Evolutionary conservation across 148 eudicot species (phyloP), one percentile per base, ranked within the genome.

Genomic region (Camellia japonica): DNA sequence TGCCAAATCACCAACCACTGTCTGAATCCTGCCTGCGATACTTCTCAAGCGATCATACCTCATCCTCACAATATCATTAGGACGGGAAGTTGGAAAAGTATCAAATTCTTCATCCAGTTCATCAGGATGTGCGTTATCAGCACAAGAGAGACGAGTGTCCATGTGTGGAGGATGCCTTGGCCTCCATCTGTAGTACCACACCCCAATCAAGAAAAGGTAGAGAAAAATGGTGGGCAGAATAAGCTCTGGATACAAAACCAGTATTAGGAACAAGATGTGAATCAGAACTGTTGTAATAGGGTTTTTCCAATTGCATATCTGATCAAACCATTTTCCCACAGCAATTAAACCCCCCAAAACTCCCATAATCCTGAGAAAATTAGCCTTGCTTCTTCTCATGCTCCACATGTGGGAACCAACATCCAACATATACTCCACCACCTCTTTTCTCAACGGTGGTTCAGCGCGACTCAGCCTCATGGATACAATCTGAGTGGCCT

Each of bases 311-410:
- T 79, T 72, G 44, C 82, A 79, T 59, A 79, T 79, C 76, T 79
- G 82, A 79, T 79, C 82, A 46, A 79, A 79, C 82, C 82, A 79
- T 72, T 72, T 79, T 18, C 82, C 82, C n/a, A 79, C 82, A 71
- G 82, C 76, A 16, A 79, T 79, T 47, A 79, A 46, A n/a, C 82
- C 82, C 38, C 82, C 41, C 15, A 79, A 72, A 20, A 79, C 82
- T 52, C 82, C 82, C 77, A 79, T 79, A 61, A 79, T 79, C 16
- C 82, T 63, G 49, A 79, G 38, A 79, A 79, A 79, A 46, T 79
- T 79, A 20, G 82, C 82, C 55, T 79, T 79, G 77, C 82, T 79
- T 63, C 82, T 71, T 66, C 82, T 71, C 82, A 79, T 79, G 69
- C 82, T 79, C 82, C 82, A 79, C 82, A 79, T 79, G 54, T 79